A percentile compares a stretch with the other conserved stretches of the same genome.
These are phyloP conservation scores for Russula ochroleuca DNA, from an alignment of 768 basidiomycete species.

Conservation along the genomic window DNA sequence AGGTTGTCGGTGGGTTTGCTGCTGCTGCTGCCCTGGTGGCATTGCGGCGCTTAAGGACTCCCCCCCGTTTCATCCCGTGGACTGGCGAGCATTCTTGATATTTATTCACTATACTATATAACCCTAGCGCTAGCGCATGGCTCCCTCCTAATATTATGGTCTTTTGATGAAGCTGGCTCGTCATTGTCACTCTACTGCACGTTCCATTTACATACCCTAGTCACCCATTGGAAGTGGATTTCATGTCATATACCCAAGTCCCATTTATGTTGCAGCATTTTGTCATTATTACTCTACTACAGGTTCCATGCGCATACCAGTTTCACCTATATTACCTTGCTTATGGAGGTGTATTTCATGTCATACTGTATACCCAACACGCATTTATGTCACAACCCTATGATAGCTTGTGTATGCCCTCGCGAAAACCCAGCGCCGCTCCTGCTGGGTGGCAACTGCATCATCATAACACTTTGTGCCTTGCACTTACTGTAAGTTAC, in stretches of 20 bases:
- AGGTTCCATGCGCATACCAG: no score
- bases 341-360: neutral
- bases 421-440: conserved; percentile 20
- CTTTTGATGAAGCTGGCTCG: neutral
- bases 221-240: neutral
- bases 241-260: neutral
- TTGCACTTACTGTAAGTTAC: neutral
- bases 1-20: neutral
- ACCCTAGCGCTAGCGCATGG: neutral
- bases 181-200: neutral
- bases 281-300: no score
- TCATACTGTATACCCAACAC: neutral
- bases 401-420: neutral
- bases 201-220: neutral
- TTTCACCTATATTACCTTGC: no score
- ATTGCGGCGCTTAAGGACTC: conserved; percentile 6
- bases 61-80: neutral
- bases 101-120: neutral
- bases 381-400: neutral
- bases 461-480: conserved; percentile 1
- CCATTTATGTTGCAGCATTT: no score
- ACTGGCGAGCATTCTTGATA: neutral
- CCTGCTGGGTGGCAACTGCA: neutral
- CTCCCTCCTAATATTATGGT: neutral
- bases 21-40: neutral